A percentile compares a stretch with the other conserved stretches of the same genome.
These are phyloP conservation scores for Castanospermum australe DNA, from an alignment of 306 rosid species.

Conservation along the genomic window DNA sequence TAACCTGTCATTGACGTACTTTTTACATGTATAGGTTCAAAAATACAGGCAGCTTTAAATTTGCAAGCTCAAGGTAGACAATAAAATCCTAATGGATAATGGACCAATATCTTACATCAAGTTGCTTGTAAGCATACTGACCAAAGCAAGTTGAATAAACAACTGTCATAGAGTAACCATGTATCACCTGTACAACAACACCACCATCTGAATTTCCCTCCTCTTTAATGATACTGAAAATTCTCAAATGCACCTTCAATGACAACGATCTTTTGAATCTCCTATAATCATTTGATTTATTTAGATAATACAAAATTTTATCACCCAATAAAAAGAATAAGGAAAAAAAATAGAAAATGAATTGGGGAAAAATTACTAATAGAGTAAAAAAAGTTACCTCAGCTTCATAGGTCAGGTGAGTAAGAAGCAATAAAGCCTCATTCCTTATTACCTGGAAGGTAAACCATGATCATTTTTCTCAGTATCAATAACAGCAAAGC, in stretches of 20 bases:
- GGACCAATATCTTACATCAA: neutral
- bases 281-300: constrained; percentile 57
- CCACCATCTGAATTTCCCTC: constrained; percentile 98
- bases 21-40: neutral
- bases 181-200: constrained; percentile 91
- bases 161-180: neutral
- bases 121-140: neutral
- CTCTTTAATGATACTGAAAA: constrained; percentile 86
- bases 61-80: neutral
- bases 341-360: neutral
- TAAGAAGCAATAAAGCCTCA: constrained; percentile 89
- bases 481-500: constrained; percentile 1
- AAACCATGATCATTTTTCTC: constrained; percentile 27
- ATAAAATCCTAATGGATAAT: neutral
- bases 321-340: neutral
- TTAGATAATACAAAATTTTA: constrained; percentile 18
- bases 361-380: constrained; percentile 7
- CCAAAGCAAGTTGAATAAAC: constrained; percentile 20
- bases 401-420: constrained; percentile 90
- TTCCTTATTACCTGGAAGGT: constrained; percentile 80
- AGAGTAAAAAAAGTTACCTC: constrained; percentile 58
- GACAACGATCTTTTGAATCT: constrained; percentile 95
- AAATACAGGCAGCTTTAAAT: constrained; percentile 1
- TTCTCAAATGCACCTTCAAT: constrained; percentile 97
- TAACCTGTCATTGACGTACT: neutral